Evolutionary conservation across 2,329 filamentous ascomycete genomes (phyloP), one percentile per base, ranked within the genome.

Genomic region (Fusarium sp.): DNA sequence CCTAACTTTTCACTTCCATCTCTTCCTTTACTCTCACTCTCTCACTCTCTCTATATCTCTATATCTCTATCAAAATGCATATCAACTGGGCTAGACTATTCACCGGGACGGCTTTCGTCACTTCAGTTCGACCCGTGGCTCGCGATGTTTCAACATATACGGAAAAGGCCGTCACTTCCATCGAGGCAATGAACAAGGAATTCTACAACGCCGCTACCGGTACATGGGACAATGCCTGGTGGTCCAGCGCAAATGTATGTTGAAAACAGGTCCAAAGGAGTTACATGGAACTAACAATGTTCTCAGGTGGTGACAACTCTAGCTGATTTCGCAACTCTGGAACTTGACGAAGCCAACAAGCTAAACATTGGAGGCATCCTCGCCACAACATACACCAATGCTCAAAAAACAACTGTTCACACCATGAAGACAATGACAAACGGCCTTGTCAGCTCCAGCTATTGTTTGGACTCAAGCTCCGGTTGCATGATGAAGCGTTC

Each of bases 151-250:
- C 74, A 12, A 53, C 46, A 49, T 84, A 84, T 72, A 74, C 77
- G 12, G 67, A 70, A 16, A 72, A 80, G 55, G 73, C 83, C 6
- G 71, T 75, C 6, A 57, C 71, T 18, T 79, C 80, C 8, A 80
- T 82, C 43, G 69, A 79, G 38, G 76, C 83, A 8, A 82, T 92
- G 3, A 89, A 91, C 72, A 64, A 71, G 5, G 70, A 78, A 18
- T 92, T 88, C 86, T 92, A 92, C 77, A 86, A 90, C 74, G 61
- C 79, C 5, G 74, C 76, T 8, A 88, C 84, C 2, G 91, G 91
- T 6, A 81, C 92, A 15, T 93, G 89, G 89, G 80, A 88, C 58
- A 85, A 86, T 0, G 84, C 86, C 10, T 94, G 91, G 91, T 94
- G 91, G 91, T 92, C 93, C 75, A 86, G 86, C 56, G 91, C 87